Percentiles rank a stretch among this genome's conserved stretches.
Conservation (phyloP, 352 stramenopile species). For the Pythium sukuiense region DNA sequence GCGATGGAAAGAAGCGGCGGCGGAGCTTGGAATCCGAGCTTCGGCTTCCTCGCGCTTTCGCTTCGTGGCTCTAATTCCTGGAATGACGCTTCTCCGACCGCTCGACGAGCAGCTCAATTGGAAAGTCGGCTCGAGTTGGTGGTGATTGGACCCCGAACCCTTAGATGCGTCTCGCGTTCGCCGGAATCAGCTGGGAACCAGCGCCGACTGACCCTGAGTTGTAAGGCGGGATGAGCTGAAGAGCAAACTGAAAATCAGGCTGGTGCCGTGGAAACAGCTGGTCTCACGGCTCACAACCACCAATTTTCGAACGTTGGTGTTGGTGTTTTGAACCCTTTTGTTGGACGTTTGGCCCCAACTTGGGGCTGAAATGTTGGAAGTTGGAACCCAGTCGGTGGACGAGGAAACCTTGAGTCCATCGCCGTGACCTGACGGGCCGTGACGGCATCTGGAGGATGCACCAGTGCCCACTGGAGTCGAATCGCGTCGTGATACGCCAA, state of each 20-base stretch:
- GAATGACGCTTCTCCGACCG: neutral
- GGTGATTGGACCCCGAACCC: conserved; percentile 9
- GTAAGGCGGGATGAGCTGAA: neutral
- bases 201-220: neutral
- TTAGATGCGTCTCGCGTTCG: conserved; percentile 15
- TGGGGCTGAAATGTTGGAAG: too few relatives aligned
- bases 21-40: conserved; percentile 4
- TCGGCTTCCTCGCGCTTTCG: conserved; percentile 24
- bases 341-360: neutral
- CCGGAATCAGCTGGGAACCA: conserved; percentile 20
- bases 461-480: neutral
- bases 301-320: neutral
- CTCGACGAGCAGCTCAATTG: neutral
- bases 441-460: neutral
- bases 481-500: neutral
- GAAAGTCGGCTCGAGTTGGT: conserved; percentile 1
- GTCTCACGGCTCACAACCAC: neutral
- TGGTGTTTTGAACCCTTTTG: neutral
- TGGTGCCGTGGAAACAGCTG: neutral
- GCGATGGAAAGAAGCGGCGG: conserved; percentile 4
- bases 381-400: neutral
- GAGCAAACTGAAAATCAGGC: neutral
- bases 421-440: neutral
- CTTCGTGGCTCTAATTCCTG: neutral
- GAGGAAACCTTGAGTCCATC: neutral